Conservation (phyloP, 2,329 filamentous ascomycete species). For the Aspergillus eucalypticola region DNA sequence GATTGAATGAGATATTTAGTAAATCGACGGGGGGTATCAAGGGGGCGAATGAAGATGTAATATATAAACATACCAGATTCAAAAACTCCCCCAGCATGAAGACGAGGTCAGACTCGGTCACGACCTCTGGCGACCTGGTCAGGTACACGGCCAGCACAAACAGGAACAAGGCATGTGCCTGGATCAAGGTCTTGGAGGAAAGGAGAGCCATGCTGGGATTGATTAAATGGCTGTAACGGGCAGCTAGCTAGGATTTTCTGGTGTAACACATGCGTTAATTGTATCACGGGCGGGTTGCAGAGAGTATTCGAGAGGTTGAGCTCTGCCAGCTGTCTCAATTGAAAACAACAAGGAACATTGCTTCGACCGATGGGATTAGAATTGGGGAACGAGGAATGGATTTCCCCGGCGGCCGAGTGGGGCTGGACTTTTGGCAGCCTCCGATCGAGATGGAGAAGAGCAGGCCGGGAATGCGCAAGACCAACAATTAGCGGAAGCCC, state of each 20-base stretch:
- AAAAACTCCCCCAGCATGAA: constrained; percentile 80
- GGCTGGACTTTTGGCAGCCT: constrained; percentile 7
- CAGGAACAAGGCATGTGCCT: constrained; percentile 79
- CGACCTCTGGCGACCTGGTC: constrained; percentile 67
- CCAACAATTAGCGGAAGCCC: not conserved
- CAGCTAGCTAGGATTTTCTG: not conserved
- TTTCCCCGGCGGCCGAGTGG: constrained; percentile 1
- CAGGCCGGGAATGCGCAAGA: not conserved
- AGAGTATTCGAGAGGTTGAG: not conserved
- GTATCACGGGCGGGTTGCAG: not conserved
- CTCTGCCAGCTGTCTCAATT: not conserved
- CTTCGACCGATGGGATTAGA: too few relatives aligned
- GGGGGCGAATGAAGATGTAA: not conserved
- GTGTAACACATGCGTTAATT: not conserved
- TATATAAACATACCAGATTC: constrained; percentile 63
- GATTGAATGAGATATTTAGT: not conserved
- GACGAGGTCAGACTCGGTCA: constrained; percentile 79
- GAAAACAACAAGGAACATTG: not conserved
- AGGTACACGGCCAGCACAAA: constrained; percentile 82
- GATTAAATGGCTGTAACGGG: not conserved
- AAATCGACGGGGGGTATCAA: not conserved
- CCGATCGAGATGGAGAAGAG: constrained; percentile 17
- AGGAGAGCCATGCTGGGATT: constrained; percentile 70
- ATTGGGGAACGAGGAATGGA: not conserved
- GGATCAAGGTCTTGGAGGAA: constrained; percentile 77